These are phyloP conservation scores for Hebeloma cylindrosporum DNA, from an alignment of 768 basidiomycete species.

Conservation along the genomic window DNA sequence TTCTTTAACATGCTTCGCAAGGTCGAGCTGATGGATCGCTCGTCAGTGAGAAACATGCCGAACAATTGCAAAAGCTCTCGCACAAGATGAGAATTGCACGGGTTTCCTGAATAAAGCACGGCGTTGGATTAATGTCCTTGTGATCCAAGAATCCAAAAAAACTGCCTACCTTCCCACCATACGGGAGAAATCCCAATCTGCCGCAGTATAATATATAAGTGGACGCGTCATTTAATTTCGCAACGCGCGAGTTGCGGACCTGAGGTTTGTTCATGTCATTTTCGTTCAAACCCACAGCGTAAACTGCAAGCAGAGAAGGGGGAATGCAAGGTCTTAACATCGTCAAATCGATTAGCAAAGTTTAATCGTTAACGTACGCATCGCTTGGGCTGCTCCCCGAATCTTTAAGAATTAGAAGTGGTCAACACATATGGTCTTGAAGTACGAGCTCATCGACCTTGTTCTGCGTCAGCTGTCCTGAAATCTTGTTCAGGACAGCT, in stretches of 20 bases:
- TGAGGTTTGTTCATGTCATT: constrained; percentile 86
- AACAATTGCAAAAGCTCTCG: constrained; percentile 19
- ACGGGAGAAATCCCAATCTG: constrained; percentile 87
- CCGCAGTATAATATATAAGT: constrained; percentile 6
- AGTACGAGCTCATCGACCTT: constrained; percentile 46
- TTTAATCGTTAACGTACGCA: constrained; percentile 53
- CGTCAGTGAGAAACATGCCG: background rate
- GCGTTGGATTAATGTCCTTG: background rate
- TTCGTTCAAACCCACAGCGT: constrained; percentile 74
- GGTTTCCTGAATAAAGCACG: constrained; percentile 56
- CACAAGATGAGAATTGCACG: constrained; percentile 83
- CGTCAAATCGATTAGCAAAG: background rate
- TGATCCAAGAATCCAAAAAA: background rate
- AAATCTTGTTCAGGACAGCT: constrained; percentile 69
- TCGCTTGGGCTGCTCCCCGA: constrained; percentile 80
- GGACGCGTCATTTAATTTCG: background rate
- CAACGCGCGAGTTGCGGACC: constrained; percentile 46
- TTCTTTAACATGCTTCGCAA: constrained; percentile 77
- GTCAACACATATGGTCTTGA: background rate
- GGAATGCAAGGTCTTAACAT: too few species aligned
- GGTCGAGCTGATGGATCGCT: constrained; percentile 56
- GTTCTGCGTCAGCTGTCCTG: constrained; percentile 71
- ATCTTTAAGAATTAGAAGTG: constrained; percentile 23
- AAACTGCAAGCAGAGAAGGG: too few species aligned
- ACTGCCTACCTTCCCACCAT: constrained; percentile 92